Base-by-base conservation (phyloP, 1,284 basidiomycete genomes). In the Butyriboletus appendiculatus region DNA sequence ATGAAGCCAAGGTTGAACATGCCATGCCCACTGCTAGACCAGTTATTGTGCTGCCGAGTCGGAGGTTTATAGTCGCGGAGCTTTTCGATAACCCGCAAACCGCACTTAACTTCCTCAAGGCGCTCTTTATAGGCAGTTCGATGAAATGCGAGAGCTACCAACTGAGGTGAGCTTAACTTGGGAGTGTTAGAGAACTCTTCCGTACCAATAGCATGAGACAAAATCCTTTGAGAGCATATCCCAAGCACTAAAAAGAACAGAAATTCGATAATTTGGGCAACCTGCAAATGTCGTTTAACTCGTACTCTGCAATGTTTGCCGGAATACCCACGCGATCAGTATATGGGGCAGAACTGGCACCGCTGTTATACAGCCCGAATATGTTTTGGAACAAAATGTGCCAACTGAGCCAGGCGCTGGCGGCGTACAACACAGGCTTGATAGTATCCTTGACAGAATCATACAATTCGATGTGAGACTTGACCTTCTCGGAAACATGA, bases 51-150 rank as follows among this genome's bases (percentile, higher is more conserved):
- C 30, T 61, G 55, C 38, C 57, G 60, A 22, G 38, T 43, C 57
- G 84, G 86, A n/a, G 90, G 90, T 37, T 81, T 82, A 69, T 88
- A 87, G 55, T 81, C 74, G 39, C 87, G 82, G 33, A 93, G 78
- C 60, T 78, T 79, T 69, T 93, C 90, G 53, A 93, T 81, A 34
- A 83, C 81, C 20, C 70, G 69, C 24, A 92, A 77, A 4, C 84
- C 75, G 47, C 77, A 71, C 44, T 76, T 73, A 3, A 90, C 77
- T 20, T 76, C 72, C 11, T 82, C 79, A 15, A 91, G 75, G 49
- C 90, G 87, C 35, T 93, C 90, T 57, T 80, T 81, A 65, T 85
- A 93, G 14, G 90, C 90, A 9, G 81, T 86, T 43, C 77, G 80
- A 66, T 93, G 90, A 73, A 93, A 93, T 24, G 80, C 76, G 61